phyloP scores from a whole-genome alignment of 2,329 filamentous ascomycete species.

The Hypoxylon sp. region DNA sequence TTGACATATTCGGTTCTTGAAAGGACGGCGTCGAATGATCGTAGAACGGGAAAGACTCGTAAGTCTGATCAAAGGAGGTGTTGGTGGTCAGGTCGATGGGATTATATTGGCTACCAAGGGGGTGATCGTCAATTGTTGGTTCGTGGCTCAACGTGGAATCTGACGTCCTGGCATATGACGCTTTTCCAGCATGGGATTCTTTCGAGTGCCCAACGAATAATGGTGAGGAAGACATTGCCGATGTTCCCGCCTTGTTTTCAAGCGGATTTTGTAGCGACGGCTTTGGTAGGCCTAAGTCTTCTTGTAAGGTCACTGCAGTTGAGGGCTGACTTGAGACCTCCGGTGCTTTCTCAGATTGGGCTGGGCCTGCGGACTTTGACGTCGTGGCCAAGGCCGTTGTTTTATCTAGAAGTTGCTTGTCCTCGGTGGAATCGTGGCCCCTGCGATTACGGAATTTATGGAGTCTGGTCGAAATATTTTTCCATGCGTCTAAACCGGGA shows the following conservation, averaged over 20 bases:
- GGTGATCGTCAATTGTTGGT: neutral
- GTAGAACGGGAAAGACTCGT: neutral
- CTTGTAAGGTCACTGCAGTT: neutral
- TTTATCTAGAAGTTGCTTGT: constrained; percentile 7
- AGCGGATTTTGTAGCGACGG: neutral
- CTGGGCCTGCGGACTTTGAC: neutral
- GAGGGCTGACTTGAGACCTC: neutral
- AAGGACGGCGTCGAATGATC: neutral
- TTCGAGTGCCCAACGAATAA: neutral
- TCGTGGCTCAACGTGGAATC: neutral
- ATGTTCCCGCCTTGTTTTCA: neutral
- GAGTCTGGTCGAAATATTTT: constrained; percentile 24
- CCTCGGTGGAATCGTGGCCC: constrained; percentile 10
- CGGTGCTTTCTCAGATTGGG: constrained; percentile 4
- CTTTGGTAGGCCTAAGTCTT: neutral
- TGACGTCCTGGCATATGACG: neutral
- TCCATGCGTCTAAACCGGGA: constrained; percentile 20
- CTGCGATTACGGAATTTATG: constrained; percentile 11
- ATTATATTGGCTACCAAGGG: constrained; percentile 13
- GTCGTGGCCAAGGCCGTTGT: neutral
- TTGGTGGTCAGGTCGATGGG: constrained; percentile 16
- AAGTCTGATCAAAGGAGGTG: neutral
- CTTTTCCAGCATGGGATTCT: neutral
- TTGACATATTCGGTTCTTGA: neutral
- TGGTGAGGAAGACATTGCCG: neutral